Conservation (phyloP, 177 flowering plant species). For the Vitis hybrid region DNA sequence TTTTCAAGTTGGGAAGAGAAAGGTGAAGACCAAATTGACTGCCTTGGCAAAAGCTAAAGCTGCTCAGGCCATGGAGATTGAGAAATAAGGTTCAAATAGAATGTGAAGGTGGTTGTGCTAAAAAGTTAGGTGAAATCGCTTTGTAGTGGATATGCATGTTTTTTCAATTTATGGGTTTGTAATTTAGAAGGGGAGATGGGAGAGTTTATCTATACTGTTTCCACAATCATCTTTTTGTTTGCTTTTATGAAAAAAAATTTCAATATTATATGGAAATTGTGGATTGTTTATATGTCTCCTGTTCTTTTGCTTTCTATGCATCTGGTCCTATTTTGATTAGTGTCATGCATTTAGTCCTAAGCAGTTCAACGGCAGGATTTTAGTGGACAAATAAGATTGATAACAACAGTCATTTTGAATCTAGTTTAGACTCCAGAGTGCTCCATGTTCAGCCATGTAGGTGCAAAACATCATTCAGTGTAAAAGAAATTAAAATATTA, state of each 20-base stretch:
- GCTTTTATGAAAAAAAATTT: neutral
- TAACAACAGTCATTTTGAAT: too few relatives aligned
- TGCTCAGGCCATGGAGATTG: constrained; percentile 92
- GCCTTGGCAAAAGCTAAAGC: constrained; percentile 83
- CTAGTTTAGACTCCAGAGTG: too few relatives aligned
- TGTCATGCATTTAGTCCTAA: too few relatives aligned
- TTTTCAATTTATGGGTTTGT: neutral
- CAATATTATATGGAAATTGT: neutral
- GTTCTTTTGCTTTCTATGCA: too few relatives aligned
- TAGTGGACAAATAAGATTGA: too few relatives aligned
- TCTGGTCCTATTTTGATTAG: neutral
- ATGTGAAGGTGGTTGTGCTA: neutral
- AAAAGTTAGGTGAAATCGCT: neutral
- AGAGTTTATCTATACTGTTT: neutral
- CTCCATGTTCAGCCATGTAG: too few relatives aligned
- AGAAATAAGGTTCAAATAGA: constrained; percentile 47
- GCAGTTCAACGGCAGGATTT: too few relatives aligned
- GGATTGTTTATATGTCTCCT: neutral
- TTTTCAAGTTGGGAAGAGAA: constrained; percentile 88
- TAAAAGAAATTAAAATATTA: too few relatives aligned
- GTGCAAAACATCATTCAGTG: too few relatives aligned
- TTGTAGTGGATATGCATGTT: neutral
- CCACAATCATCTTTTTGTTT: neutral
- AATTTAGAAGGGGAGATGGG: neutral
- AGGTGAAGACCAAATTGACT: constrained; percentile 79